Evolutionary conservation across 2,329 filamentous ascomycete species (phyloP), one percentile per base, ranked within the genome.

Genomic region (Domatiomyces catenatus): DNA sequence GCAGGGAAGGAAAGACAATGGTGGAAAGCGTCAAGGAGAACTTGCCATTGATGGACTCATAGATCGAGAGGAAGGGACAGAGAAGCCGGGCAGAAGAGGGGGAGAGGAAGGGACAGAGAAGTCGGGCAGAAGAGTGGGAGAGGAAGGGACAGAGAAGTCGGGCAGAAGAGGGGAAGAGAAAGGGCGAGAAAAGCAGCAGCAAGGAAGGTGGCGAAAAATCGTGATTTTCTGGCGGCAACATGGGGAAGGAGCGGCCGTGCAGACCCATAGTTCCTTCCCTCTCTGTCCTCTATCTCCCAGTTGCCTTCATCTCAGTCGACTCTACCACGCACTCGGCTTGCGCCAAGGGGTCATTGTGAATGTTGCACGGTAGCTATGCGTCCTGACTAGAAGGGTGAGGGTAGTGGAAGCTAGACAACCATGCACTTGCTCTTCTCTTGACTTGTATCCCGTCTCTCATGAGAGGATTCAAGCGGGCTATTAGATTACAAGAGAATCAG

Each of bases 381-480:
- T 62, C 65, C 62, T 53, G 59, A 57, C 48, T 50, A 51, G 52
- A 47, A 47, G 65, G 64, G 58, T 61, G 63, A 58, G 32, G 57
- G 57, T 59, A 61, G 59, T 54, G 54, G 58, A 56, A 50, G 32
- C 59, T 59, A 59, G 57, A 49, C 43, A 50, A 53, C 52, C 39
- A 49, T 55, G 52, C 48, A 48, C 8, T 50, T 53, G 44, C 15
- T 83, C 63, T 85, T 66, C 79, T 83, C 80, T 76, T 69, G 74
- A 76, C 74, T 80, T 83, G 79, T 83, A 82, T 83, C 80, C 78
- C 79, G 67, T 65, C 69, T 69, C 73, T 72, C 75, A 80, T 8
- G 67, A 56, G 65, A 58, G 60, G 60, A 61, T 67, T 67, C 67
- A 71, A 71, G 70, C 66, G 78, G 77, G 77, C 73, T 80, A 82